A percentile compares a stretch with the other conserved stretches of the same genome.
Evolutionary conservation across 2,329 filamentous ascomycete genomes (phyloP).

Genomic region (Thermothelomyces thermophilus): DNA sequence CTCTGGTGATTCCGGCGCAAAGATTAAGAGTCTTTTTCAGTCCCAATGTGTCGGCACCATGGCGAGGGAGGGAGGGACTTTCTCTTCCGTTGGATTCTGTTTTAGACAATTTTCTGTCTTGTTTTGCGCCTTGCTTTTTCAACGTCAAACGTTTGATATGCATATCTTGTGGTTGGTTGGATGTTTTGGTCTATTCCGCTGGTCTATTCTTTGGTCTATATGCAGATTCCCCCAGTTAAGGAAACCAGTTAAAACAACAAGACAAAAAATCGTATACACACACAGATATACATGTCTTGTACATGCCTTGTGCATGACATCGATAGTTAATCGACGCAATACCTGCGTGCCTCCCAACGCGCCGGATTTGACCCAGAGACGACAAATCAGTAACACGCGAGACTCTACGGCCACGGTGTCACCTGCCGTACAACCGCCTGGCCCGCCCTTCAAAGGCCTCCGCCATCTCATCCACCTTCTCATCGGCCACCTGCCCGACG

Average conservation of each 20-base stretch:
- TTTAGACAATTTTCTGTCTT: constrained; percentile 3
- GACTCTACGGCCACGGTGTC: background rate
- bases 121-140: background rate
- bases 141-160: constrained; percentile 1
- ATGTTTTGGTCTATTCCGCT: constrained; percentile 1
- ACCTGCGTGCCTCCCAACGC: no score
- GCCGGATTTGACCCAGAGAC: no score
- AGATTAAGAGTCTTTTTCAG: constrained; percentile 12
- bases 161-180: background rate
- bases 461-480: constrained; percentile 83
- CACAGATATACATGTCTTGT: background rate
- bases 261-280: constrained; percentile 4
- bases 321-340: no score
- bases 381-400: no score
- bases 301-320: background rate
- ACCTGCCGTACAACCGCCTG: constrained; percentile 43
- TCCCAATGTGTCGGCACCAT: background rate
- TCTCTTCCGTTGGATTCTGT: background rate
- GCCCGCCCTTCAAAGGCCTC: constrained; percentile 86
- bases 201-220: constrained; percentile 9
- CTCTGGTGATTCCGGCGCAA: constrained; percentile 9
- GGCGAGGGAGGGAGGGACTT: constrained; percentile 3
- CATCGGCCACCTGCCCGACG: constrained; percentile 73
- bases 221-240: constrained; percentile 4
- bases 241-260: constrained; percentile 2